A percentile compares a stretch with the other conserved stretches of the same genome.
phyloP scores from a whole-genome alignment of 768 basidiomycete species.

The Collybia sp. region DNA sequence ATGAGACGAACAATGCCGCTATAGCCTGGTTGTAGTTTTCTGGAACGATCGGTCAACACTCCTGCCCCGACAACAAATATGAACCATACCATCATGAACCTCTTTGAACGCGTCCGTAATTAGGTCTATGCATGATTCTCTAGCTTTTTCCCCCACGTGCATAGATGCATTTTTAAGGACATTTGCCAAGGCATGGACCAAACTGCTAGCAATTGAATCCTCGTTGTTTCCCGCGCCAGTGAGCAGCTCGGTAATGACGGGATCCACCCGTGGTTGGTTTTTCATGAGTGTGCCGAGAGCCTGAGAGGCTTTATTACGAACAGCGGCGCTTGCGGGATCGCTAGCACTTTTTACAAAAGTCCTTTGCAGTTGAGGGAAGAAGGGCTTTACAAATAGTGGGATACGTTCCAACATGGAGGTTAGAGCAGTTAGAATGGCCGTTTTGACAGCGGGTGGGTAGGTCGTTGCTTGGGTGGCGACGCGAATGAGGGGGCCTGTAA shows the following conservation, averaged over 20 bases:
- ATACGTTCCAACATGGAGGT: slow-evolving; percentile 82
- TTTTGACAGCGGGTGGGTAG: slow-evolving; percentile 91
- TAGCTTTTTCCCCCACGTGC: slow-evolving; percentile 74
- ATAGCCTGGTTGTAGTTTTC: slow-evolving; percentile 69
- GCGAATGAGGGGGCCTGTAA: slow-evolving; percentile 93
- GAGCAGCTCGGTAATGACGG: slow-evolving; percentile 87
- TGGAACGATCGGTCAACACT: slow-evolving; percentile 21
- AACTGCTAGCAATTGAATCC: slow-evolving; percentile 70
- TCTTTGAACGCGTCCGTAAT: slow-evolving; percentile 77
- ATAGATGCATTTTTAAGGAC: slow-evolving; percentile 67
- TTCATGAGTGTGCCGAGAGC: slow-evolving; percentile 90
- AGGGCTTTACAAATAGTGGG: slow-evolving; percentile 88
- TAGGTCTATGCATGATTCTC: slow-evolving; percentile 70
- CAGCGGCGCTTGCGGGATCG: slow-evolving; percentile 71
- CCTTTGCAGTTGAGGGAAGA: slow-evolving; percentile 96
- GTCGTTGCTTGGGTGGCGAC: slow-evolving; percentile 88
- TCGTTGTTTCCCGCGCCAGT: slow-evolving; percentile 52
- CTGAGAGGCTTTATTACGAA: slow-evolving; percentile 77
- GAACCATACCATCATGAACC: slow-evolving; percentile 52
- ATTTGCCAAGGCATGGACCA: slow-evolving; percentile 70
- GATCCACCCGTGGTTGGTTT: slow-evolving; percentile 87
- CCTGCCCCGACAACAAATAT: not conserved
- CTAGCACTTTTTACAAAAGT: slow-evolving; percentile 93
- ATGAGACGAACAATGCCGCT: slow-evolving; percentile 55
- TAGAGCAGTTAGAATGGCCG: slow-evolving; percentile 83